Conservation (phyloP, 495 filamentous ascomycete genomes). For the Acidomyces sp. region DNA sequence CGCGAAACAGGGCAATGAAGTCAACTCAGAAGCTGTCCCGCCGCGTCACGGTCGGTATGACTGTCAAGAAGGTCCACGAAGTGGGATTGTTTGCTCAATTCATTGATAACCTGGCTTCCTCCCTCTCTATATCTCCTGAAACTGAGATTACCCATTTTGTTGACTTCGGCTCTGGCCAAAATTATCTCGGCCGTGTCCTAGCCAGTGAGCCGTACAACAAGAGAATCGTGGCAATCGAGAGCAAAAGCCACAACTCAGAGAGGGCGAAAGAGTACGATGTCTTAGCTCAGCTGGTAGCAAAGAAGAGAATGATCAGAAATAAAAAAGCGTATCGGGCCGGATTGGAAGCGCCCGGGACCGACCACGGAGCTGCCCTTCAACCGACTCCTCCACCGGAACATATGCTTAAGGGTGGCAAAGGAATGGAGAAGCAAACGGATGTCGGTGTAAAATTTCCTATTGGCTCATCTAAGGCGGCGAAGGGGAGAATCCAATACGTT, state of each 20-base stretch:
- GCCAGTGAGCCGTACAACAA: conserved; percentile 74
- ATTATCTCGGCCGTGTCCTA: conserved; percentile 80
- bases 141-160: conserved; percentile 69
- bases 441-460: conserved; percentile 10
- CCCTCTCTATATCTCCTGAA: not conserved
- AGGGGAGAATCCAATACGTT: conserved; percentile 40
- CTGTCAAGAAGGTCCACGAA: conserved; percentile 88
- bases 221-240: conserved; percentile 83
- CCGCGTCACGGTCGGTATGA: conserved; percentile 80
- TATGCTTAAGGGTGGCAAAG: conserved; percentile 2
- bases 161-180: conserved; percentile 93
- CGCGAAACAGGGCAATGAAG: conserved; percentile 18
- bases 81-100: conserved; percentile 55
- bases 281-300: conserved; percentile 53
- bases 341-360: conserved; percentile 21
- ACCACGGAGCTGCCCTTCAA: not conserved
- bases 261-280: conserved; percentile 76
- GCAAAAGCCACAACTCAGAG: conserved; percentile 67
- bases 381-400: conserved; percentile 11
- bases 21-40: conserved; percentile 40
- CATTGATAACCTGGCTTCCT: conserved; percentile 30
- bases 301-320: conserved; percentile 55
- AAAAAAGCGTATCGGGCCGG: conserved; percentile 55
- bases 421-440: conserved; percentile 20
- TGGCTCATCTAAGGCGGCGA: conserved; percentile 29